Evolutionary conservation across 768 basidiomycete genomes (phyloP), one percentile per base, ranked within the genome.

Genomic region (Porphyrellus cyaneotinctus): DNA sequence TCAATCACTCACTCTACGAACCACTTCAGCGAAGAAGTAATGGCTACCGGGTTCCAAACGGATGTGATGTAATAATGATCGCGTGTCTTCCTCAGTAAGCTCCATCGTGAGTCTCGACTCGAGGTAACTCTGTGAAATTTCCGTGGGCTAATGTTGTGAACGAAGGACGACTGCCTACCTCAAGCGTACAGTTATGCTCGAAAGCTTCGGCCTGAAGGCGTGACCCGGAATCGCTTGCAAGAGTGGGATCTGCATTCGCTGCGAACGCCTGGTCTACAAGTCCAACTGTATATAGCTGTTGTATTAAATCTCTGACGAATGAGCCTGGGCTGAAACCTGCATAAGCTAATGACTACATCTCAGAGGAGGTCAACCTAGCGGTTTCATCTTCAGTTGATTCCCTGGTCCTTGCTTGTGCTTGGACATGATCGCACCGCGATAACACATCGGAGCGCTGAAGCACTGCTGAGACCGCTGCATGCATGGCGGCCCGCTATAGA

Each of bases 1-100:
- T 38, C 10, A 37, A 13, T 23, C 26, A 58, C 76, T 28, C 57
- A 89, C 89, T 71, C 82, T 84, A 32, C 74, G 66, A 17, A 84
- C 72, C 6, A 79, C 70, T 26, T 75, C 71, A 3, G 84, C 78
- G 53, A 91, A 87, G 22, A 71, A 65, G 35, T 73, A 66, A 57
- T 91, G 88, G 52, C 74, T 77, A 30, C 72, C 74, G 5, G 75
- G 73, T 59, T 91, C 88, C 47, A 70, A 70, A 68, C 78, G 79
- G 23, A 85, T 72, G 31, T 71, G 70, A 30, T 69, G 64, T 11
- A 77, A 54, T 5, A 76, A 49, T 7, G 53, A 39, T 11, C 62
- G 57, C 3, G 62, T 64, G n/a, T 78, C 77, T 10, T 74, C 74
- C 20, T 70, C 54, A 31, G 59, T 66, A 10, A 69, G 64, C 28